These are phyloP conservation scores for Alternaria atra DNA, from an alignment of 2,329 filamentous ascomycete genomes.

Conservation along the genomic window DNA sequence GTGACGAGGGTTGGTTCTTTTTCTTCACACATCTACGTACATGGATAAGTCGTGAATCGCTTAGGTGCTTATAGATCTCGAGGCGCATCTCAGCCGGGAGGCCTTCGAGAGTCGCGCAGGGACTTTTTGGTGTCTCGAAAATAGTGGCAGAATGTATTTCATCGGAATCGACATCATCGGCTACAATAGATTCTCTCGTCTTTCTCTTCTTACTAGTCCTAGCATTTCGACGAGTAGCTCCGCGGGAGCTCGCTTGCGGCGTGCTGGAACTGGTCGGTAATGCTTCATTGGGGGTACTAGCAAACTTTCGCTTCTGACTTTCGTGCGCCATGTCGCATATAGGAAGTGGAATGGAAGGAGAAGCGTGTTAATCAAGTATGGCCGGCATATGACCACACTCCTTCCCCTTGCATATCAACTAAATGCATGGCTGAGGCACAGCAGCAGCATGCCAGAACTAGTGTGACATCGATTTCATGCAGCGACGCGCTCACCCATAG, in stretches of 20 bases:
- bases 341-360: background rate
- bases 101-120: slow-evolving; percentile 1
- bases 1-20: background rate
- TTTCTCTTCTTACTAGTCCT: background rate
- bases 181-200: background rate
- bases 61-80: background rate
- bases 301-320: background rate
- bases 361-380: too few species aligned
- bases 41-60: background rate
- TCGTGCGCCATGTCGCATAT: background rate
- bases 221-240: background rate
- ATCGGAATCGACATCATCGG: background rate
- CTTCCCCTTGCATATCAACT: background rate
- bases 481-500: background rate
- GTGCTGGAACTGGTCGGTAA: background rate
- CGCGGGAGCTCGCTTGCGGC: background rate
- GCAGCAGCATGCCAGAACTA: background rate
- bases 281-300: background rate
- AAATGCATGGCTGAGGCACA: slow-evolving; percentile 15
- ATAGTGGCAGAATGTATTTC: background rate
- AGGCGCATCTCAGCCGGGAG: background rate
- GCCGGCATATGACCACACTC: too few species aligned
- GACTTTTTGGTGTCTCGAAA: background rate
- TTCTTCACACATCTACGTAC: background rate
- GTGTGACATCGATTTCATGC: background rate